phyloP scores from a whole-genome alignment of 176 grass and related monocot genomes.

The Chloris gayana region DNA sequence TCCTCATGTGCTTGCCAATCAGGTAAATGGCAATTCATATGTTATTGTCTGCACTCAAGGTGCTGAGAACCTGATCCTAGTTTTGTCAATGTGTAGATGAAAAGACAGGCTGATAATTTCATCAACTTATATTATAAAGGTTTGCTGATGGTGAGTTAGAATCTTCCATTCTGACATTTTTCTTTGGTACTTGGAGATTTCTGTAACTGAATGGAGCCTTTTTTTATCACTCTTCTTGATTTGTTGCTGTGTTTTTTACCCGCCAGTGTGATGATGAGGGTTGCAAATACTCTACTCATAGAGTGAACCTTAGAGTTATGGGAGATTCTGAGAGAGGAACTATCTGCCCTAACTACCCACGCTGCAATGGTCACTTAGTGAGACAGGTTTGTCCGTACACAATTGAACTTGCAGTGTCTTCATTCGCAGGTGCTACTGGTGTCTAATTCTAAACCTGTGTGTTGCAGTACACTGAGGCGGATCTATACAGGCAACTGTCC shows the following conservation, averaged over 20 bases:
- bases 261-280: slow-evolving; percentile 85
- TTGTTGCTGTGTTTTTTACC: slow-evolving; percentile 29
- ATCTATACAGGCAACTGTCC: slow-evolving; percentile 88
- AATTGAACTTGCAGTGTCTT: slow-evolving; percentile 25
- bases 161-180: background rate
- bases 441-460: slow-evolving; percentile 33
- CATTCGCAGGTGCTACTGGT: slow-evolving; percentile 12
- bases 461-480: slow-evolving; percentile 79
- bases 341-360: slow-evolving; percentile 85
- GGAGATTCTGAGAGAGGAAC: slow-evolving; percentile 86
- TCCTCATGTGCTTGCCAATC: slow-evolving; percentile 73
- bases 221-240: slow-evolving; percentile 12
- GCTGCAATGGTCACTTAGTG: slow-evolving; percentile 74
- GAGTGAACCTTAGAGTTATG: slow-evolving; percentile 82
- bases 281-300: slow-evolving; percentile 78
- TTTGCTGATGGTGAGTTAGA: slow-evolving; percentile 68
- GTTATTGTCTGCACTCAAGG: slow-evolving; percentile 9
- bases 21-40: slow-evolving; percentile 51
- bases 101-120: slow-evolving; percentile 94
- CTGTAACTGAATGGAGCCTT: slow-evolving; percentile 12
- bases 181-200: background rate
- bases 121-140: slow-evolving; percentile 85
- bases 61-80: slow-evolving; percentile 28
- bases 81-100: slow-evolving; percentile 60
- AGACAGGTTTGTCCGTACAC: slow-evolving; percentile 59